Conservation (phyloP, 352 stramenopile species). For the Phytophthora idaei region DNA sequence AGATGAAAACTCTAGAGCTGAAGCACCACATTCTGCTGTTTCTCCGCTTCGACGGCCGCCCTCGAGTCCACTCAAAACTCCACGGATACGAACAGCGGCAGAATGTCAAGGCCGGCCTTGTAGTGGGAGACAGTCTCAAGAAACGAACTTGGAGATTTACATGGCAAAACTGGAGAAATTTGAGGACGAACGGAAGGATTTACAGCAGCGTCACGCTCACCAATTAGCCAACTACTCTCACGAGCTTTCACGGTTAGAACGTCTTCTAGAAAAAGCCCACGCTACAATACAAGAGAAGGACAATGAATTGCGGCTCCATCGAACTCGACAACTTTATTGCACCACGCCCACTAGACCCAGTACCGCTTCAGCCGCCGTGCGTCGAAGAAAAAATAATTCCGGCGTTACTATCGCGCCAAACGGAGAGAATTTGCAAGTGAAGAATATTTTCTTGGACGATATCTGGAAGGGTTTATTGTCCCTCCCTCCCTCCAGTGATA, state of each 20-base stretch:
- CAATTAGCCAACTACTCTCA: constrained; percentile 75
- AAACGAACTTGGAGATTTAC: constrained; percentile 33
- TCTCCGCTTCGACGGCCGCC: constrained; percentile 10
- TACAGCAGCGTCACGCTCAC: constrained; percentile 51
- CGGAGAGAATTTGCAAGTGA: constrained; percentile 23
- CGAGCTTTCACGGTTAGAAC: constrained; percentile 68
- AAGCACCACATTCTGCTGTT: constrained; percentile 1
- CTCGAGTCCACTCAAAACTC: constrained; percentile 12
- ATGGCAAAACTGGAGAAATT: constrained; percentile 40
- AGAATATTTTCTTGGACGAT: constrained; percentile 53
- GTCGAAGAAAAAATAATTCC: constrained; percentile 18
- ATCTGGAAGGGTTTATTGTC: constrained; percentile 62
- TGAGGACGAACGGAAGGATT: constrained; percentile 60
- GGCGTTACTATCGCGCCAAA: background rate
- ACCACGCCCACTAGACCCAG: constrained; percentile 10
- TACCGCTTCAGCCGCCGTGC: background rate
- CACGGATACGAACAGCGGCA: constrained; percentile 8
- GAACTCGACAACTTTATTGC: constrained; percentile 57
- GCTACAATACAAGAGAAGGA: constrained; percentile 58
- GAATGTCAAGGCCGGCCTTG: constrained; percentile 3
- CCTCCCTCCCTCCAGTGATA: constrained; percentile 8
- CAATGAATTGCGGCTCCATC: constrained; percentile 60
- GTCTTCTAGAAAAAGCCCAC: constrained; percentile 64
- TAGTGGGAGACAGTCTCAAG: constrained; percentile 4
- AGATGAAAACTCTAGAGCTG: background rate